These are phyloP conservation scores for Saccharum spontaneum DNA, from an alignment of 176 grass and related monocot species.

Conservation along the genomic window DNA sequence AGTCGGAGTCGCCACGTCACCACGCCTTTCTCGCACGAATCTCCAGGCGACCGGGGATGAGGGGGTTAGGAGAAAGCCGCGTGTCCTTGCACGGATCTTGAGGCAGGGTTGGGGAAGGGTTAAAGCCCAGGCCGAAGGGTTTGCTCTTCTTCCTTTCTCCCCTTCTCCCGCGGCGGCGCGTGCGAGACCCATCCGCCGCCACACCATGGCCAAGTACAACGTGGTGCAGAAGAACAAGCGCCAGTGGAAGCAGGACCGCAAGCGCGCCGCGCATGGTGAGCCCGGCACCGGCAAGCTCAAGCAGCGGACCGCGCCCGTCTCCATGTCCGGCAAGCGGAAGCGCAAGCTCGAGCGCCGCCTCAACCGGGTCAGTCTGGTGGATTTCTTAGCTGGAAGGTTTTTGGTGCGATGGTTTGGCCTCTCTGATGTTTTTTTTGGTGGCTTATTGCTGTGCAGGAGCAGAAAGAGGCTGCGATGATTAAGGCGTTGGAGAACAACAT, in stretches of 20 bases:
- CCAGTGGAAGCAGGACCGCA: slow-evolving; percentile 49
- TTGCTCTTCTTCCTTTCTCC: background rate
- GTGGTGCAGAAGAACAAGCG: slow-evolving; percentile 64
- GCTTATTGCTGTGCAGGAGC: slow-evolving; percentile 30
- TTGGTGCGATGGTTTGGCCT: background rate
- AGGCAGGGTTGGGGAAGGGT: background rate
- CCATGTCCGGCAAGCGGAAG: slow-evolving; percentile 61
- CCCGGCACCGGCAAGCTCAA: slow-evolving; percentile 53
- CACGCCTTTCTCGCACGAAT: background rate
- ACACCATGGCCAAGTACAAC: slow-evolving; percentile 62
- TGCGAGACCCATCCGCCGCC: slow-evolving; percentile 7
- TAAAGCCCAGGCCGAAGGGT: slow-evolving; percentile 29
- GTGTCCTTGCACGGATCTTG: slow-evolving; percentile 20
- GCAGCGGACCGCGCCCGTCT: slow-evolving; percentile 47
- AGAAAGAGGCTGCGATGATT: slow-evolving; percentile 47
- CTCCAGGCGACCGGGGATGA: background rate
- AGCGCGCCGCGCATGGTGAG: slow-evolving; percentile 52
- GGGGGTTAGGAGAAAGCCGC: background rate
- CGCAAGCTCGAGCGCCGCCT: slow-evolving; percentile 49
- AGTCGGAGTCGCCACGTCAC: background rate
- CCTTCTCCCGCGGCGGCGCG: slow-evolving; percentile 18
- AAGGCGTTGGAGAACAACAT: slow-evolving; percentile 56
- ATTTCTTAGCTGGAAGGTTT: background rate
- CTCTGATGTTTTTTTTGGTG: background rate
- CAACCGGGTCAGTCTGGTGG: slow-evolving; percentile 32